Conservation (phyloP, 1,139 yeast genomes). For the Protomyces pachydermus region DNA sequence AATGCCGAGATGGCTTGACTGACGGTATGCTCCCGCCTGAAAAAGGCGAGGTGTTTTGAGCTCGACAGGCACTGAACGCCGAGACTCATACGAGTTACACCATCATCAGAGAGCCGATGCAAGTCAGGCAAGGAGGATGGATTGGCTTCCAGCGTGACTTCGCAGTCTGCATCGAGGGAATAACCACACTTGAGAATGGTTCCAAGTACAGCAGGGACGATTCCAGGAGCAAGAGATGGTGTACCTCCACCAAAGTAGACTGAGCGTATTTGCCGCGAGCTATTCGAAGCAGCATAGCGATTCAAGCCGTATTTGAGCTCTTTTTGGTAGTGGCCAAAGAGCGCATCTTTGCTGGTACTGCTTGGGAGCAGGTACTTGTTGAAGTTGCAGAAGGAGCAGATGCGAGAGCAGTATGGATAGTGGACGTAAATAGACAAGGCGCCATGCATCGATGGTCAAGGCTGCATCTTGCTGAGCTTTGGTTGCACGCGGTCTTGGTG, state of each 20-base stretch:
- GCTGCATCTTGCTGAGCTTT: background rate
- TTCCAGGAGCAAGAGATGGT: constrained; percentile 13
- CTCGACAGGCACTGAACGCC: constrained; percentile 18
- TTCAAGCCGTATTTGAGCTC: constrained; percentile 6
- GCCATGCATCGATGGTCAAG: background rate
- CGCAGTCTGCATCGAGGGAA: background rate
- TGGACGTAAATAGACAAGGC: constrained; percentile 23
- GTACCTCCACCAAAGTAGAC: constrained; percentile 27
- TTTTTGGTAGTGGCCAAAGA: background rate
- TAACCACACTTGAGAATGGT: background rate
- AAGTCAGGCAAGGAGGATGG: constrained; percentile 22
- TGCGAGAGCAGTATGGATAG: constrained; percentile 20
- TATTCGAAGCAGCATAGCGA: background rate
- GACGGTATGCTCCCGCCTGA: constrained; percentile 13
- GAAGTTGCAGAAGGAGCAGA: constrained; percentile 26
- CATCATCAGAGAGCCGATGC: background rate
- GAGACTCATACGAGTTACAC: constrained; percentile 18
- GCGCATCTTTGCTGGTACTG: background rate
- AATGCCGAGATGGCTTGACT: constrained; percentile 2
- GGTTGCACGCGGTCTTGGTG: background rate
- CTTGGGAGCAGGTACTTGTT: constrained; percentile 15
- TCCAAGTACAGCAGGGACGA: constrained; percentile 9
- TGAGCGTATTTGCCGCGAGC: background rate
- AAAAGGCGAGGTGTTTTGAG: background rate
- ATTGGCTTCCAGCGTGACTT: constrained; percentile 25